A percentile compares a stretch with the other conserved stretches of the same genome.
Conservation (phyloP, 2,329 filamentous ascomycete species). For the Tolypocladium cylindrosporum region DNA sequence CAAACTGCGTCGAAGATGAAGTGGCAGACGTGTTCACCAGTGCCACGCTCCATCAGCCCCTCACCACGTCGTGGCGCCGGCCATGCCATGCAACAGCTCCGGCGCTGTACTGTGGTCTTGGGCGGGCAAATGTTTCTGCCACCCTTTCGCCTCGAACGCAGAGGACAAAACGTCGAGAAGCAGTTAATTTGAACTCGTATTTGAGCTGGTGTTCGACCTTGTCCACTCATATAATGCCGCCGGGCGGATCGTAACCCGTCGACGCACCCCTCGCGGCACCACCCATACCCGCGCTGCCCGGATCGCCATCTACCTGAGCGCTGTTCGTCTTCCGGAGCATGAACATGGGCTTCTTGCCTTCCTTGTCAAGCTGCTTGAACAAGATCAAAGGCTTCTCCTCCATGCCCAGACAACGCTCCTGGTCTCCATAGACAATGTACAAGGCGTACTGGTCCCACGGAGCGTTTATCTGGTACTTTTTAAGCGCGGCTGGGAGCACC, state of each 20-base stretch:
- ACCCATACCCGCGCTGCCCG: slow-evolving; percentile 43
- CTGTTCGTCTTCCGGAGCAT: slow-evolving; percentile 71
- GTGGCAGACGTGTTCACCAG: neutral
- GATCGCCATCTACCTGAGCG: slow-evolving; percentile 40
- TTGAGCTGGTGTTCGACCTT: neutral
- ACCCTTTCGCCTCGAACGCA: neutral
- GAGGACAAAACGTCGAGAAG: neutral
- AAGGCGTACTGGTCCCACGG: slow-evolving; percentile 96
- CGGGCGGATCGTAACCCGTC: slow-evolving; percentile 45
- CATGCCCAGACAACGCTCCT: slow-evolving; percentile 84
- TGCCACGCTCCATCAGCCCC: neutral
- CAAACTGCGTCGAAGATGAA: neutral
- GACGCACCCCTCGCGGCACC: slow-evolving; percentile 32
- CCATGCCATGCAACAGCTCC: neutral
- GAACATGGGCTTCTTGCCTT: slow-evolving; percentile 98
- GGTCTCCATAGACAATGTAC: slow-evolving; percentile 98
- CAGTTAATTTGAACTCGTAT: neutral
- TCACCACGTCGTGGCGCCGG: neutral
- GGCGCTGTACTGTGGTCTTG: neutral
- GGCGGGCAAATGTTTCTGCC: neutral
- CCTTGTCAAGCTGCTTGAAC: slow-evolving; percentile 95
- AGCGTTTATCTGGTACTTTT: slow-evolving; percentile 97
- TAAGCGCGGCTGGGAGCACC: slow-evolving; percentile 86
- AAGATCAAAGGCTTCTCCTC: slow-evolving; percentile 91
- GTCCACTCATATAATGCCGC: slow-evolving; percentile 44